Base-by-base conservation (phyloP, 2,329 filamentous ascomycete genomes). In the Pseudogymnoascus pannorum region DNA sequence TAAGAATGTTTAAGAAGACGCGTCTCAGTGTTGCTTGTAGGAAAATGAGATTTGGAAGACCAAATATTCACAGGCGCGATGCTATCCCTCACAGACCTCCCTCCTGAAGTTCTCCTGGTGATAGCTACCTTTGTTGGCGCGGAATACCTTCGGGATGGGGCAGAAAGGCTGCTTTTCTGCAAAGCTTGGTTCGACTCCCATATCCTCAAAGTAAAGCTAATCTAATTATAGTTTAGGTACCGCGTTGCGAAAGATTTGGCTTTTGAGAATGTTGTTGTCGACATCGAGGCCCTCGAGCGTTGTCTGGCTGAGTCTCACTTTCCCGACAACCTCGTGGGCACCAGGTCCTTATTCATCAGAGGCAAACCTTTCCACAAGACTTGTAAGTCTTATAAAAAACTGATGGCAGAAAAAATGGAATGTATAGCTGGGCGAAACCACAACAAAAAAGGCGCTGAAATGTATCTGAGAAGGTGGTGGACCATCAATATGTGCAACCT, bases 111-210 rank as follows among this genome's bases (percentile, higher is more conserved):
- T 8, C 31, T 60, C 14, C 24, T 36, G 26, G 12, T 2, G 9
- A 60, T 60, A 26, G 58, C 58, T 24, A 24, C n/a, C 6, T 40
- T 60, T 31, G 26, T 38, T 24, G 58, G 58, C 9, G 29, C 36
- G 20, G 18, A 40, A 18, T 60, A 60, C 20, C 36, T 60, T 24
- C 58, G 31, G 22, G 26, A 24, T 2, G 29, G 18, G 12, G 11
- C 33, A 16, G 58, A 44, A 29, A 60, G 36, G 8, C 36, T 48
- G 31, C 58, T 60, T 18, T 24, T 60, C 9, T 60, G 58, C 58
- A 60, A 60, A 31, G 58, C 58, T 44, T 60, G 58, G 58, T 60
- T 60, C 20, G 58, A n/a, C 24, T 44, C 20, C 42, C 20, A 29
- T 42, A 24, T 6, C 29, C 7, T 29, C 36, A 38, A 14, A 42